Percentiles rank a stretch among this genome's conserved stretches.
Conservation (phyloP, 768 basidiomycete genomes). For the Butyriboletus loyo region DNA sequence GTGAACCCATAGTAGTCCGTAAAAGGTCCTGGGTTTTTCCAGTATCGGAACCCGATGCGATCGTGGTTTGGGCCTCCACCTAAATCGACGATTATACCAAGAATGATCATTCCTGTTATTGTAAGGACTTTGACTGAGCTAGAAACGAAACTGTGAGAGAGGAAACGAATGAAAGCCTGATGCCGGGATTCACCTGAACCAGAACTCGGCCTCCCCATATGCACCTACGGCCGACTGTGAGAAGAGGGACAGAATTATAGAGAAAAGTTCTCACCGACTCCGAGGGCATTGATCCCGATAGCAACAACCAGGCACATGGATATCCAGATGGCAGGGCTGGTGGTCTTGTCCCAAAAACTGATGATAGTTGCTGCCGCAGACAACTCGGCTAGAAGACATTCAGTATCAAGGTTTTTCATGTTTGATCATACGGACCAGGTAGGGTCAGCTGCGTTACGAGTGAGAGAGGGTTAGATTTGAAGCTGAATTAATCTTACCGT, state of each 20-base stretch:
- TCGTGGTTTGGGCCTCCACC: constrained; percentile 57
- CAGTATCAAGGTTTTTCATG: background rate
- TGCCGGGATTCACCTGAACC: constrained; percentile 36
- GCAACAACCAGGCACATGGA: constrained; percentile 50
- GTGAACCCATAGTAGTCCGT: constrained; percentile 37
- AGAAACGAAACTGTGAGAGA: background rate
- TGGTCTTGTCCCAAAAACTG: constrained; percentile 40
- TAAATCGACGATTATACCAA: constrained; percentile 46
- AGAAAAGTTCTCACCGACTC: constrained; percentile 30
- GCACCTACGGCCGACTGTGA: constrained; percentile 24
- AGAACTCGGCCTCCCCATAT: constrained; percentile 49
- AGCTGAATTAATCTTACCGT: constrained; percentile 5
- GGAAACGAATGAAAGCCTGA: background rate
- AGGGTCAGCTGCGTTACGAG: constrained; percentile 17
- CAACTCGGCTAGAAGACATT: constrained; percentile 37
- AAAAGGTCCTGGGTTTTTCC: constrained; percentile 58
- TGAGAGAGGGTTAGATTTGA: constrained; percentile 4
- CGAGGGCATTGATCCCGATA: constrained; percentile 43
- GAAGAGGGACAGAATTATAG: background rate
- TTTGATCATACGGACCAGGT: constrained; percentile 16
- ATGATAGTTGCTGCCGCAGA: constrained; percentile 51
- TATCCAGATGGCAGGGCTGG: constrained; percentile 51
- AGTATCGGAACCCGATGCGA: constrained; percentile 47
- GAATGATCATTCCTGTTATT: constrained; percentile 42
- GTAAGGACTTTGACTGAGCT: constrained; percentile 53